Evolutionary conservation across 108 stramenopile genomes (phyloP).

Genomic region (Skeletonema marinoi): DNA sequence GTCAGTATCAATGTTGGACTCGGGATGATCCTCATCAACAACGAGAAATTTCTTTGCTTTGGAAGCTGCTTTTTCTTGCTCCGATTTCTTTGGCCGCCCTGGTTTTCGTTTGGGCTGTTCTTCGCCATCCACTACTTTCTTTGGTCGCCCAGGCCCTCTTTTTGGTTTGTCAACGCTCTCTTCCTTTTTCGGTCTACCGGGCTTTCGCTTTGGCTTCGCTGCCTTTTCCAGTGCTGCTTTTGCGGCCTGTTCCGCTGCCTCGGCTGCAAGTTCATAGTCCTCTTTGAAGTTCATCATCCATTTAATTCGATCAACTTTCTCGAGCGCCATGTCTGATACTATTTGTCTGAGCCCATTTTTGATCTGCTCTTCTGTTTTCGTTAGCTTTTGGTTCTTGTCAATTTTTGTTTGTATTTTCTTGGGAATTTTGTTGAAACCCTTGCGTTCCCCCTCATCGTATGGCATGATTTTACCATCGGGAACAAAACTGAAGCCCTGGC

Average conservation of each 20-base stretch:
- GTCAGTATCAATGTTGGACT: conserved; percentile 22
- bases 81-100: conserved; percentile 33
- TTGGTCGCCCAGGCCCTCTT: conserved; percentile 44
- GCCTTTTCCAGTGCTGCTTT: not conserved
- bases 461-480: conserved; percentile 45
- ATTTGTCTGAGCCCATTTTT: conserved; percentile 38
- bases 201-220: conserved; percentile 16
- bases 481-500: conserved; percentile 47
- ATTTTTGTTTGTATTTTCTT: conserved; percentile 45
- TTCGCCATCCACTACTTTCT: conserved; percentile 11
- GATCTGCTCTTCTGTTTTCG: conserved; percentile 55
- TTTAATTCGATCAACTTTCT: conserved; percentile 33
- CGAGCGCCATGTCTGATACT: conserved; percentile 24
- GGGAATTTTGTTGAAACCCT: conserved; percentile 40
- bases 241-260: not conserved
- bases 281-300: conserved; percentile 54
- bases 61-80: conserved; percentile 10
- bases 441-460: conserved; percentile 44
- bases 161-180: conserved; percentile 20
- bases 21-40: conserved; percentile 36
- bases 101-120: conserved; percentile 19
- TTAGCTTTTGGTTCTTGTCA: conserved; percentile 38
- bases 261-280: conserved; percentile 37
- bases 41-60: conserved; percentile 28
- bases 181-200: conserved; percentile 37